Base-by-base conservation (phyloP, 1,284 basidiomycete genomes). In the Heterobasidion annosum region DNA sequence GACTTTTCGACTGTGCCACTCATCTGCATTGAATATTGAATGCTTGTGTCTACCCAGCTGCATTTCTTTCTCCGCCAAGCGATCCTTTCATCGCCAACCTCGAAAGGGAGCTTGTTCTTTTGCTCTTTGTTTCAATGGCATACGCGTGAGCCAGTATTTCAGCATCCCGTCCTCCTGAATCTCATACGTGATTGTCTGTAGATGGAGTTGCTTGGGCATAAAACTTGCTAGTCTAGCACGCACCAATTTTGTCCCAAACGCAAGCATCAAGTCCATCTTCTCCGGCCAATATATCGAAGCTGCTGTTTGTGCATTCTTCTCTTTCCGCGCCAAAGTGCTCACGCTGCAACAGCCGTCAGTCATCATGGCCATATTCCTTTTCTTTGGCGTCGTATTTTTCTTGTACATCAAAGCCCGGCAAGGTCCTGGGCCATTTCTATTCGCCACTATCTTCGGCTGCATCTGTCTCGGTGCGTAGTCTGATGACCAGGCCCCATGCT, bases 161-260 rank as follows among this genome's bases (percentile, higher is more conserved):
- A 33, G 34, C 18, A 8, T 12, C 50, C 35, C 6, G 45, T 43
- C 15, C 46, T 18, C 34, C 50, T 52, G 54, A 42, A 60, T 15
- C 47, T 33, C 25, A 25, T 25, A 25, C 25, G 25, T 54, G 7
- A 52, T 1, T 50, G 8, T 54, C 10, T 40, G 37, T n/a, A 87
- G 85, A 16, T 91, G 85, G 84, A 70, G 71, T 18, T 83, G 78
- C 63, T 68, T 91, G 4, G 89, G 79, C 5, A 81, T 87, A 16
- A 78, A 77, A 61, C 70, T 90, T 10, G 81, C 88, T 0, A 70
- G 79, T 62, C 64, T 86, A 7, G 75, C 83, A 2, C 79, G 89
- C 19, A 70, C 62, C 3, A 64, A 78, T 52, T 73, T 70, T 37
- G 66, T 78, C 49, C 62, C 73, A 1, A 66, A 62, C 25, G 77